phyloP scores from a whole-genome alignment of 2,329 filamentous ascomycete genomes.

The Apiospora aurea region DNA sequence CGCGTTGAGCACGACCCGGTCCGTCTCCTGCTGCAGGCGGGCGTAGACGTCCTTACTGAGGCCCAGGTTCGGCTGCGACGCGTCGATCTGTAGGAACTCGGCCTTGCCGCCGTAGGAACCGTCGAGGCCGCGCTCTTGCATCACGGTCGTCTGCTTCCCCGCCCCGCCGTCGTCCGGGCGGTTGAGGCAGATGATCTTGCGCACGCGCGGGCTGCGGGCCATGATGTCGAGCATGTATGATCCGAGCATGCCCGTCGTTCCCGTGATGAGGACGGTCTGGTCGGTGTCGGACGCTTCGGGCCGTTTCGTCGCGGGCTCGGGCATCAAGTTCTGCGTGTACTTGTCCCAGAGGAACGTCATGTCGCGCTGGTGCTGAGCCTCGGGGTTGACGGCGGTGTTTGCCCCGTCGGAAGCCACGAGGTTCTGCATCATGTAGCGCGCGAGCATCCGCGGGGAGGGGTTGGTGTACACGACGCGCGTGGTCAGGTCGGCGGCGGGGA shows the following conservation, averaged over 20 bases:
- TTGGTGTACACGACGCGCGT: conserved; percentile 50
- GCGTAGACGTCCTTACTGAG: conserved; percentile 47
- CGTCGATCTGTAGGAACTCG: conserved; percentile 58
- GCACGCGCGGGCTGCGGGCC: conserved; percentile 42
- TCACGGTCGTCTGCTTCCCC: conserved; percentile 47
- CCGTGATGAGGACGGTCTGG: conserved; percentile 51
- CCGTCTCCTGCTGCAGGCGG: conserved; percentile 47
- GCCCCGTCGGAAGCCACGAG: background rate
- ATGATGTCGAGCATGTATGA: conserved; percentile 54
- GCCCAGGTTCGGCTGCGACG: conserved; percentile 55
- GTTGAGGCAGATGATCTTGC: conserved; percentile 58
- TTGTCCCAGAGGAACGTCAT: conserved; percentile 32
- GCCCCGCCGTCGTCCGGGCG: conserved; percentile 49
- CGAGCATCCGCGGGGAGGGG: conserved; percentile 45
- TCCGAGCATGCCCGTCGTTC: conserved; percentile 57
- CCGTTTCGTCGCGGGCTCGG: conserved; percentile 27
- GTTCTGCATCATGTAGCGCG: conserved; percentile 39
- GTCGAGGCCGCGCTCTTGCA: conserved; percentile 48
- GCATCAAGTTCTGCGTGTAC: conserved; percentile 41
- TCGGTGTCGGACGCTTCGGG: conserved; percentile 33
- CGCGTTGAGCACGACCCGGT: conserved; percentile 61
- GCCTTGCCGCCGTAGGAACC: conserved; percentile 44
- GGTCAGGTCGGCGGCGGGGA: conserved; percentile 45
- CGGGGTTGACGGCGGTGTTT: conserved; percentile 4
- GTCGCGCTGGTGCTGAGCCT: conserved; percentile 26